Evolutionary conservation across 2,329 filamentous ascomycete species (phyloP).

Genomic region (Cryphonectria nitschkei): DNA sequence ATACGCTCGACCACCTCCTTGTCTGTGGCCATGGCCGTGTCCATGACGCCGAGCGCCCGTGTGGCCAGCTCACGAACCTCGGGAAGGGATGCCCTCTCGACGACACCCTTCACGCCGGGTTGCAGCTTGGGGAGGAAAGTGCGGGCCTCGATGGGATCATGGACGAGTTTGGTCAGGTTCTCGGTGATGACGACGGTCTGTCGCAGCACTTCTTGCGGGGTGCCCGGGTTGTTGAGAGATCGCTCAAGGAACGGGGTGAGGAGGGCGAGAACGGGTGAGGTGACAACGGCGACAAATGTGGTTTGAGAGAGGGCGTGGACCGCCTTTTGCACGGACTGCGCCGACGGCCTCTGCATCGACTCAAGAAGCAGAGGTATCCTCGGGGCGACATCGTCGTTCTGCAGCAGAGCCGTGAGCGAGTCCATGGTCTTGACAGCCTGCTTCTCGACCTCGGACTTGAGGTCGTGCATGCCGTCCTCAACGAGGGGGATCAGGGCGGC

Average conservation of each 20-base stretch:
- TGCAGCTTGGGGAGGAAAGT: slow-evolving; percentile 94
- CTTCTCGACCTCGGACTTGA: slow-evolving; percentile 83
- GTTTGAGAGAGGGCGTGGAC: slow-evolving; percentile 97
- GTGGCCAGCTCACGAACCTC: slow-evolving; percentile 91
- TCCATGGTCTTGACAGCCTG: slow-evolving; percentile 92
- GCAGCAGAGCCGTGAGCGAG: slow-evolving; percentile 83
- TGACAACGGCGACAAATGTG: slow-evolving; percentile 97
- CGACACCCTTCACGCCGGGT: slow-evolving; percentile 89
- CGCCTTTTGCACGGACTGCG: slow-evolving; percentile 87
- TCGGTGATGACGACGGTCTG: slow-evolving; percentile 97
- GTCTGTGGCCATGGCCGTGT: slow-evolving; percentile 85
- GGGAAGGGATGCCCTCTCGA: slow-evolving; percentile 85
- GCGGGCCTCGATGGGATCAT: slow-evolving; percentile 90
- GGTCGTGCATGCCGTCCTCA: slow-evolving; percentile 92
- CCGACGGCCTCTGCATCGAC: slow-evolving; percentile 91
- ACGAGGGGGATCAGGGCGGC: slow-evolving; percentile 88
- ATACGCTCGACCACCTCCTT: slow-evolving; percentile 68
- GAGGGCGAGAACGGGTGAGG: slow-evolving; percentile 90
- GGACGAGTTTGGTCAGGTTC: slow-evolving; percentile 97
- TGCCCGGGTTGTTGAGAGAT: slow-evolving; percentile 87
- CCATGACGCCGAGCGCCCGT: slow-evolving; percentile 81
- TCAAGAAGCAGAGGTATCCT: slow-evolving; percentile 91
- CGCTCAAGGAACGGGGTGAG: slow-evolving; percentile 94
- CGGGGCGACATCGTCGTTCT: slow-evolving; percentile 95
- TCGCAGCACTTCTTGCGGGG: slow-evolving; percentile 89